phyloP scores from a whole-genome alignment of 805 yeast species.

The Suhomyces faveliae region DNA sequence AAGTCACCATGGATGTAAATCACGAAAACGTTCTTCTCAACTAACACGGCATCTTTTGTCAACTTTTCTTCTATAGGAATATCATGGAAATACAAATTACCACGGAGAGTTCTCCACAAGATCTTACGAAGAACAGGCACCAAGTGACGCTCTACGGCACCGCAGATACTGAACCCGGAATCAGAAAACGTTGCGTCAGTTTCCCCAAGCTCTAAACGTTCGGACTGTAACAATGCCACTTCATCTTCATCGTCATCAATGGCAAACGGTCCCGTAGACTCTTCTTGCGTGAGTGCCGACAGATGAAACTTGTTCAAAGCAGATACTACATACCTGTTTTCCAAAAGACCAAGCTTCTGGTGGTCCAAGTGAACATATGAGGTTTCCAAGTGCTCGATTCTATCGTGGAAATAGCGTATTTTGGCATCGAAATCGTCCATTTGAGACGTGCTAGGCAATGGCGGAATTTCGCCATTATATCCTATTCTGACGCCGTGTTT shows the following conservation, averaged over 20 bases:
- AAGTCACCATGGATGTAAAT: slow-evolving; percentile 42
- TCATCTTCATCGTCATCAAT: slow-evolving; percentile 21
- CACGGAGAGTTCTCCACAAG: slow-evolving; percentile 44
- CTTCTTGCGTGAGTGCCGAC: slow-evolving; percentile 14
- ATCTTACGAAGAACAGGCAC: slow-evolving; percentile 38
- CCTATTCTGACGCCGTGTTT: slow-evolving; percentile 44
- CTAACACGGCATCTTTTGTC: slow-evolving; percentile 16
- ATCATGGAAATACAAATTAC: slow-evolving; percentile 42
- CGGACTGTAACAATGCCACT: slow-evolving; percentile 25
- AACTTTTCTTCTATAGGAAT: slow-evolving; percentile 28
- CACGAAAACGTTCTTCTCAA: slow-evolving; percentile 37
- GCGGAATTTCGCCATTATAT: slow-evolving; percentile 18
- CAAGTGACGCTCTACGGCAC: slow-evolving; percentile 35
- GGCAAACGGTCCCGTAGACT: slow-evolving; percentile 1
- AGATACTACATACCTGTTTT: slow-evolving; percentile 35
- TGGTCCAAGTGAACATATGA: slow-evolving; percentile 28
- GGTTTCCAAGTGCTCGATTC: slow-evolving; percentile 38
- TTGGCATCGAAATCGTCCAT: slow-evolving; percentile 32
- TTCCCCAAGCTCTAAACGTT: slow-evolving; percentile 22
- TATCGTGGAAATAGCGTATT: slow-evolving; percentile 24
- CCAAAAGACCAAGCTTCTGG: slow-evolving; percentile 25
- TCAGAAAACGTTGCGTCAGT: slow-evolving; percentile 21
- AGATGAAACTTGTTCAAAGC: slow-evolving; percentile 34
- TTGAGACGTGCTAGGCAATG: slow-evolving; percentile 33
- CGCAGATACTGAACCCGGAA: slow-evolving; percentile 32